Conservation (phyloP, 78 protist species). For the Creolimax fragrantissima region DNA sequence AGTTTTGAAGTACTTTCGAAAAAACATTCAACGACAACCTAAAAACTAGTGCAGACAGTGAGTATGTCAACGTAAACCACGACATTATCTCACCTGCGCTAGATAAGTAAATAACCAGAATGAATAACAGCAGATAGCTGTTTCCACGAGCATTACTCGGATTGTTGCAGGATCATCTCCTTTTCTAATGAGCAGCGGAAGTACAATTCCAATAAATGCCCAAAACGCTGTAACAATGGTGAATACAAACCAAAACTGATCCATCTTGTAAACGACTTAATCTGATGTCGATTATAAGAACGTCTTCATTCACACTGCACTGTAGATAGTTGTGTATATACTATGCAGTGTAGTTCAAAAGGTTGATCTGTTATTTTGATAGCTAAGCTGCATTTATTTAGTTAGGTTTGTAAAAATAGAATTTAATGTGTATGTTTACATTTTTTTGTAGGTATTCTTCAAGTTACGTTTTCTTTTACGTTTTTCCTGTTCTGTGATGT, state of each 20-base stretch:
- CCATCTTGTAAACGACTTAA: neutral
- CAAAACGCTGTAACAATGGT: neutral
- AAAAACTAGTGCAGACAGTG: neutral
- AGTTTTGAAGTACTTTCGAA: neutral
- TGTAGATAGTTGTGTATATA: too few relatives aligned
- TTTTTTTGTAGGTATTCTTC: too few relatives aligned
- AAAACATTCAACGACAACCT: neutral
- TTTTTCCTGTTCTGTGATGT: too few relatives aligned
- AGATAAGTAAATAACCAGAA: conserved; percentile 16
- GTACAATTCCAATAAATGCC: conserved; percentile 18
- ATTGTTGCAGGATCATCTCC: conserved; percentile 14
- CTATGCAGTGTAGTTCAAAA: too few relatives aligned
- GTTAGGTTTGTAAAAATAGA: too few relatives aligned
- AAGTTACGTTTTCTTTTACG: too few relatives aligned
- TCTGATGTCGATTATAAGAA: neutral
- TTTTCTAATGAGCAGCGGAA: neutral
- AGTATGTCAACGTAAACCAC: neutral
- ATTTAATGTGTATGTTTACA: too few relatives aligned
- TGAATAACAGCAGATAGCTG: conserved; percentile 12
- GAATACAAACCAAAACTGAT: neutral
- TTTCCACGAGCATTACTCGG: neutral
- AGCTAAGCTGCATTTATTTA: too few relatives aligned
- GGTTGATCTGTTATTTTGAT: too few relatives aligned
- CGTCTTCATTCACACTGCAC: too few relatives aligned
- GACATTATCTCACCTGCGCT: neutral